Percentiles rank a stretch among this genome's conserved stretches.
phyloP scores from a whole-genome alignment of 2,329 filamentous ascomycete genomes.

The Septoria linicola region DNA sequence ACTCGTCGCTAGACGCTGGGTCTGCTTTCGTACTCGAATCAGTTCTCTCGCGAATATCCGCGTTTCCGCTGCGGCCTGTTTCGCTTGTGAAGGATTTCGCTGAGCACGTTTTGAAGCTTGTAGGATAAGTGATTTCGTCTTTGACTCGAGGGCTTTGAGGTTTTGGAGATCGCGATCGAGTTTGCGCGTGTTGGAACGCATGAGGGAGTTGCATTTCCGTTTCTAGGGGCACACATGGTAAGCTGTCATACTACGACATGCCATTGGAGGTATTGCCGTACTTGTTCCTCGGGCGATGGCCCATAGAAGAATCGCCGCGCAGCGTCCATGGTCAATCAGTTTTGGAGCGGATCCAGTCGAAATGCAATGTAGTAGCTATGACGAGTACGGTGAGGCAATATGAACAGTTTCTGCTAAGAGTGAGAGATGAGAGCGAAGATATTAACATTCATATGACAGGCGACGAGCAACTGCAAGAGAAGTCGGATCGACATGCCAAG shows the following conservation, averaged over 20 bases:
- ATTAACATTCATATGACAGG: background rate
- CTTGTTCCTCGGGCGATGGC: slow-evolving; percentile 90
- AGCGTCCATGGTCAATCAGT: slow-evolving; percentile 69
- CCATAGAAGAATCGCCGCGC: slow-evolving; percentile 84
- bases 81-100: slow-evolving; percentile 72
- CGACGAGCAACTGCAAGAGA: background rate
- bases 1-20: slow-evolving; percentile 72
- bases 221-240: slow-evolving; percentile 57
- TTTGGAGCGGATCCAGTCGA: background rate
- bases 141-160: slow-evolving; percentile 75
- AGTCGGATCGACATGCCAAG: background rate
- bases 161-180: slow-evolving; percentile 87
- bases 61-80: slow-evolving; percentile 77
- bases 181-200: slow-evolving; percentile 87
- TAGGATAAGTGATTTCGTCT: slow-evolving; percentile 82
- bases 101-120: slow-evolving; percentile 78
- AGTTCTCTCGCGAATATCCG: slow-evolving; percentile 87
- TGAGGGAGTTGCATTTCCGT: slow-evolving; percentile 89
- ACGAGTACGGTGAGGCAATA: background rate
- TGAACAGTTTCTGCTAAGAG: background rate
- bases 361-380: background rate
- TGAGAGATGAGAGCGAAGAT: background rate
- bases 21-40: slow-evolving; percentile 75
- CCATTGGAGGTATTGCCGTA: slow-evolving; percentile 44
- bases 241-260: slow-evolving; percentile 1